phyloP scores from a whole-genome alignment of 1,139 yeast genomes.

The Groenewaldozyma auringiensis region DNA sequence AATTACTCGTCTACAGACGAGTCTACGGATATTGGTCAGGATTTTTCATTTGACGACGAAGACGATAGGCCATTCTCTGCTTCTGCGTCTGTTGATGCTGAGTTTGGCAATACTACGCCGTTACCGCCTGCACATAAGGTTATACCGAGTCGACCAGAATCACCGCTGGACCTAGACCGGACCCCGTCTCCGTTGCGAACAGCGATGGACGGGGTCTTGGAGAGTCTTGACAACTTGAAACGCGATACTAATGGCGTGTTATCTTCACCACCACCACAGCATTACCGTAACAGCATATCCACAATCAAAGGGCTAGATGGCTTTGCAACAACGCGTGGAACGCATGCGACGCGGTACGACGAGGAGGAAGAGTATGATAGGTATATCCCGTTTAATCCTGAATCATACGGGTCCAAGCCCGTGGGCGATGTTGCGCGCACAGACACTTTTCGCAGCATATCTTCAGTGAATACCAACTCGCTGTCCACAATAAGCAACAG shows the following conservation, averaged over 20 bases:
- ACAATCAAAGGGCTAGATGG: conserved; percentile 4
- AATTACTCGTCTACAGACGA: neutral
- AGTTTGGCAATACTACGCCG: neutral
- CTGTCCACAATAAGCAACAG: conserved; percentile 20
- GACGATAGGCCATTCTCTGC: neutral
- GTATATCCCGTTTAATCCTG: conserved; percentile 25
- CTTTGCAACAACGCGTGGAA: neutral
- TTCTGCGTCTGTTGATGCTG: neutral
- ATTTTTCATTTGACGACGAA: conserved; percentile 1
- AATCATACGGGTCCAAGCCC: conserved; percentile 15
- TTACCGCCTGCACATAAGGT: neutral
- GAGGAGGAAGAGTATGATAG: conserved; percentile 16
- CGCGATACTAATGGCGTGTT: conserved; percentile 1
- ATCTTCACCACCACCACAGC: neutral
- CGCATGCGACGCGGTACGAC: conserved; percentile 2
- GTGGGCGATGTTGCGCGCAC: conserved; percentile 15
- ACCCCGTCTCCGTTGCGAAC: conserved; percentile 47
- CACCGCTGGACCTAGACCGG: conserved; percentile 27
- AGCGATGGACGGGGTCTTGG: conserved; percentile 32
- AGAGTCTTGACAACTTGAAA: conserved; percentile 26
- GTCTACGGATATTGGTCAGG: neutral
- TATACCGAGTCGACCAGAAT: conserved; percentile 9
- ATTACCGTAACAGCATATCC: conserved; percentile 6
- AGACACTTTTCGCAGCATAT: conserved; percentile 22
- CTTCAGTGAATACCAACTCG: conserved; percentile 21